Evolutionary conservation across 306 rosid genomes (phyloP).

Genomic region (Purshia tridentata): DNA sequence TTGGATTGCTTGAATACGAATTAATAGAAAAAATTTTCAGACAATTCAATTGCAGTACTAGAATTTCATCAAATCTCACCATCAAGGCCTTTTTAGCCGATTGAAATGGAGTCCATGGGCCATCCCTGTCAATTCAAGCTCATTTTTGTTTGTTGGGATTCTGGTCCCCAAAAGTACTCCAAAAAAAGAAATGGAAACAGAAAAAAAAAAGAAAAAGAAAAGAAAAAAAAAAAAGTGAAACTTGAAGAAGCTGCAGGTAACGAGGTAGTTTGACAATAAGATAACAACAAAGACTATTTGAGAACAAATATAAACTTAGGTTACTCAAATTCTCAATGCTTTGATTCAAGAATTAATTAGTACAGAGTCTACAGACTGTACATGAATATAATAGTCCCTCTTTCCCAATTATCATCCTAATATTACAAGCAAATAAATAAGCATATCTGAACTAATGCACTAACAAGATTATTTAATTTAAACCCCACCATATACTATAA

Average conservation of each 20-base stretch:
- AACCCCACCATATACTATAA: too few relatives aligned
- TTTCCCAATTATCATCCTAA: not conserved
- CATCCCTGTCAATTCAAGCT: too few relatives aligned
- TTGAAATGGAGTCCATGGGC: too few relatives aligned
- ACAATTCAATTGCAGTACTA: not conserved
- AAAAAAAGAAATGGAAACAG: not conserved
- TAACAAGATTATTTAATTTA: not conserved
- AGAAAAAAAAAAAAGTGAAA: not conserved
- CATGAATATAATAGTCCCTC: not conserved
- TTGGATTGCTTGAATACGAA: too few relatives aligned
- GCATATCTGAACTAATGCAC: not conserved
- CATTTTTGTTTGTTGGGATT: not conserved
- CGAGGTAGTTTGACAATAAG: not conserved
- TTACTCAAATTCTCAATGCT: not conserved
- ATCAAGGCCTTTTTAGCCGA: not conserved
- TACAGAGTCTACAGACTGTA: not conserved
- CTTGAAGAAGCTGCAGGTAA: not conserved
- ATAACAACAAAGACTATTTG: not conserved
- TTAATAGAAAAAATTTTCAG: too few relatives aligned
- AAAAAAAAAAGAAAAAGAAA: too few relatives aligned
- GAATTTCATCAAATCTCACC: not conserved
- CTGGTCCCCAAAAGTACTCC: not conserved
- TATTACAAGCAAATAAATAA: not conserved
- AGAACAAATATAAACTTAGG: not conserved
- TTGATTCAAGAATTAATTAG: slow-evolving; percentile 3